A percentile compares a stretch with the other conserved stretches of the same genome.
These are phyloP conservation scores for Mortierella sp. DNA, from an alignment of 371 early-diverging fungal species.

Conservation along the genomic window DNA sequence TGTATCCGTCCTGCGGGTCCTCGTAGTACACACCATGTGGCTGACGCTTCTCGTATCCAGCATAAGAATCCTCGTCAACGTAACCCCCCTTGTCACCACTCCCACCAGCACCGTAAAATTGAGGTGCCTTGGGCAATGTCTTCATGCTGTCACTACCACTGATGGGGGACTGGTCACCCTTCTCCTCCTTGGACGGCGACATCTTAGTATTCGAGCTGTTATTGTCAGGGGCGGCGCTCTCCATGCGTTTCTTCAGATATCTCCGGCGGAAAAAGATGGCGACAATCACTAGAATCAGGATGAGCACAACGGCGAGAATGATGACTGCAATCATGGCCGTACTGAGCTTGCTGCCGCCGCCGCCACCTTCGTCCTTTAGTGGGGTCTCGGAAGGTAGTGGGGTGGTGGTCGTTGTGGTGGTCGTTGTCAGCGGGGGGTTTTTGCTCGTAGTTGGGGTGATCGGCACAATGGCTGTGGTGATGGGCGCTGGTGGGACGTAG, in stretches of 20 bases:
- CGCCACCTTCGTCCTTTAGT: neutral
- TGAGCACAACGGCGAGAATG: constrained; percentile 36
- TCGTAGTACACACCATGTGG: constrained; percentile 29
- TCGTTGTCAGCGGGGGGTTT: neutral
- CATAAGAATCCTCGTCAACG: neutral
- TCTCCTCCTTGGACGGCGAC: constrained; percentile 24
- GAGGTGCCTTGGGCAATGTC: constrained; percentile 25
- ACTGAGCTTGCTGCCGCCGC: neutral
- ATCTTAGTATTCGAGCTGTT: constrained; percentile 27
- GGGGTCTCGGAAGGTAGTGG: neutral
- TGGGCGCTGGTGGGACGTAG: constrained; percentile 17
- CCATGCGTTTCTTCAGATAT: constrained; percentile 21
- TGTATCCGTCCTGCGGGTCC: constrained; percentile 14
- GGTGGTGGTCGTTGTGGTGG: neutral
- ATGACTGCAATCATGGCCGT: constrained; percentile 24
- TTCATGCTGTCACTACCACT: neutral
- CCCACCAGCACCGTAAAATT: neutral
- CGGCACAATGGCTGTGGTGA: neutral
- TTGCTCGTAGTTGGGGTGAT: neutral
- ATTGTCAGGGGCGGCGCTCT: constrained; percentile 11
- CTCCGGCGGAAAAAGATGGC: constrained; percentile 1
- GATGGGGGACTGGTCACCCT: neutral
- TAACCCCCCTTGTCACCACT: neutral
- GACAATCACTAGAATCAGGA: neutral
- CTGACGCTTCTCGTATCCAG: neutral